Evolutionary conservation across 306 rosid genomes (phyloP).

Genomic region (Castanospermum australe): DNA sequence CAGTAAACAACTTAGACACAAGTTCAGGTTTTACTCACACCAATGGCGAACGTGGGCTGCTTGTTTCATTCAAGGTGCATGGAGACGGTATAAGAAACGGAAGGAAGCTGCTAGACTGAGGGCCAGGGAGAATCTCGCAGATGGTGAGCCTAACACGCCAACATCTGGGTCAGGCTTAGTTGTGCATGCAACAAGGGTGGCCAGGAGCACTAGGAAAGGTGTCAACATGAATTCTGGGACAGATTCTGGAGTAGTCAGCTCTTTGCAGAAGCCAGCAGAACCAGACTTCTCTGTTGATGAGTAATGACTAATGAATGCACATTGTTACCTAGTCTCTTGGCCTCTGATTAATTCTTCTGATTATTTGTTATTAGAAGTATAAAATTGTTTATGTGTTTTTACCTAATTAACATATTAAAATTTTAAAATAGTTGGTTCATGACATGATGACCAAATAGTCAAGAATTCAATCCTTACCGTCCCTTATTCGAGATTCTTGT

Average conservation of each 20-base stretch:
- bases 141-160: constrained; percentile 28
- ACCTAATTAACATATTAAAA: too few relatives aligned
- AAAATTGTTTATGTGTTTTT: too few relatives aligned
- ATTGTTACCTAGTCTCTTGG: neutral
- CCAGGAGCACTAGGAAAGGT: constrained; percentile 39
- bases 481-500: too few relatives aligned
- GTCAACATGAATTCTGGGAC: constrained; percentile 39
- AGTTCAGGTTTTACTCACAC: constrained; percentile 80
- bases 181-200: constrained; percentile 25
- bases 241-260: constrained; percentile 50
- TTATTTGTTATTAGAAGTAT: too few relatives aligned
- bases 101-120: constrained; percentile 53
- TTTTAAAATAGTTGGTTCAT: too few relatives aligned
- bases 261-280: constrained; percentile 77
- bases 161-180: constrained; percentile 25
- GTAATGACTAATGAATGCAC: neutral
- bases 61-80: constrained; percentile 81
- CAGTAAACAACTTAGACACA: constrained; percentile 80
- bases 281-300: constrained; percentile 70
- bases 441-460: too few relatives aligned
- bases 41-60: constrained; percentile 97
- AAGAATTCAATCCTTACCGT: too few relatives aligned
- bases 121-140: constrained; percentile 37
- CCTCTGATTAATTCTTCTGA: too few relatives aligned
- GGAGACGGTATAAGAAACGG: constrained; percentile 72